Evolutionary conservation across 2,329 filamentous ascomycete species (phyloP), one percentile per base, ranked within the genome.

Genomic region (Periconia macrospinosa): DNA sequence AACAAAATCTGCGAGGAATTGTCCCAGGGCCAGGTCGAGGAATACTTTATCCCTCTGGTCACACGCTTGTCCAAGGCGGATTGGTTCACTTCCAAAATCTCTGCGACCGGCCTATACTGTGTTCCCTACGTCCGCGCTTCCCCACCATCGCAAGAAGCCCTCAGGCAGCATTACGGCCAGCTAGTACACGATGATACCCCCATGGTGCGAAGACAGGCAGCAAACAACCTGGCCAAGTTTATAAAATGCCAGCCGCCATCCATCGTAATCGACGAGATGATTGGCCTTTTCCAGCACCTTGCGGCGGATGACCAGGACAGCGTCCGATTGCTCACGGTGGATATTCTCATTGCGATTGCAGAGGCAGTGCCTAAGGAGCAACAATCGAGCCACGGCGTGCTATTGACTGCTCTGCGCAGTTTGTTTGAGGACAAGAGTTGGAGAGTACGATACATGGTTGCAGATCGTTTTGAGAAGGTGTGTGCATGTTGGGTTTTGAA

Each of bases 81-180:
- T 79, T 99, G 94, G 94, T 99, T 99, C 78, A 99, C 94, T 53
- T 97, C 94, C 61, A 99, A 97, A 80, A 94, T 99, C 61, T 99
- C 94, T 30, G 94, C 93, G 58, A 96, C 93, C 61, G 94, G 94
- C 59, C 88, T 99, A 59, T 99, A 93, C 81, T 94, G 90, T 73
- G 86, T 87, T 46, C 93, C 94, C 61, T 99, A 99, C 81, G 89
- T 87, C 69, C 96, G 95, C 81, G 91, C 94, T 55, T 89, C 91
- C 51, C 84, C 88, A 48, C 83, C 87, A n/a, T 86, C 92, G 63
- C 94, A 99, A 79, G 91, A 96, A 78, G 88, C 88, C 66, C 87
- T 99, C 55, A 86, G 94, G 70, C 88, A 93, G 76, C 91, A 97
- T 70, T 99, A 97, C 67, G 88, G 90, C 55, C 86, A 90, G 70